Evolutionary conservation across 805 yeast species (phyloP).

Genomic region (Monosporozyma unispora): DNA sequence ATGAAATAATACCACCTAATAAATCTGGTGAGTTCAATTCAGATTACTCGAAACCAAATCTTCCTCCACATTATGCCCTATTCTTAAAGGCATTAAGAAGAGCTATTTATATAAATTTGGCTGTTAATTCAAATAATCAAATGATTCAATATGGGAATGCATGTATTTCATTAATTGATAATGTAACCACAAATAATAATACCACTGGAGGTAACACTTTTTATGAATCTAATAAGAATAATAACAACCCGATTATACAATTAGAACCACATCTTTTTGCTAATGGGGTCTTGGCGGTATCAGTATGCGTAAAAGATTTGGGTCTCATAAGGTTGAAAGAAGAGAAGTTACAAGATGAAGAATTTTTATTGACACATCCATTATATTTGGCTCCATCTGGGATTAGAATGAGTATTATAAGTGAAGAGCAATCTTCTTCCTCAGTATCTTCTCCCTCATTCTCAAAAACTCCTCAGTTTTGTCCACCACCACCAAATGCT

Average conservation of each 20-base stretch:
- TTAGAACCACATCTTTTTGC: slow-evolving; percentile 41
- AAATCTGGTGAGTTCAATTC: slow-evolving; percentile 28
- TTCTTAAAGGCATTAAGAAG: slow-evolving; percentile 43
- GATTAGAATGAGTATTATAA: slow-evolving; percentile 37
- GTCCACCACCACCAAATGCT: slow-evolving; percentile 36
- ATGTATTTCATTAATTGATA: slow-evolving; percentile 23
- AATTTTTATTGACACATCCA: slow-evolving; percentile 29
- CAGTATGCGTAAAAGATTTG: slow-evolving; percentile 28
- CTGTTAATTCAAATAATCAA: slow-evolving; percentile 27
- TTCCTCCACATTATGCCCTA: slow-evolving; percentile 37
- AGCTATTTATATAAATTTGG: slow-evolving; percentile 30
- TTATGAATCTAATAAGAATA: background rate
- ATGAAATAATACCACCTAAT: slow-evolving; percentile 13
- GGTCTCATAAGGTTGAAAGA: slow-evolving; percentile 29
- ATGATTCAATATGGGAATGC: slow-evolving; percentile 46
- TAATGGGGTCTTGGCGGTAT: slow-evolving; percentile 36
- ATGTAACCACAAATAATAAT: background rate
- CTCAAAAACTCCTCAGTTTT: slow-evolving; percentile 9
- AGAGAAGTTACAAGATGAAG: slow-evolving; percentile 11
- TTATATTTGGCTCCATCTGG: slow-evolving; percentile 49
- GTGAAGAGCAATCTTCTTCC: background rate
- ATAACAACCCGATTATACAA: slow-evolving; percentile 19
- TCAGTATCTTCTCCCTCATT: too few species aligned
- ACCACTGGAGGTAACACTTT: background rate
- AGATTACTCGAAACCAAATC: slow-evolving; percentile 30